A percentile compares a stretch with the other conserved stretches of the same genome.
Conservation (phyloP, 2,329 filamentous ascomycete genomes). For the Lasiodiplodia citricola region DNA sequence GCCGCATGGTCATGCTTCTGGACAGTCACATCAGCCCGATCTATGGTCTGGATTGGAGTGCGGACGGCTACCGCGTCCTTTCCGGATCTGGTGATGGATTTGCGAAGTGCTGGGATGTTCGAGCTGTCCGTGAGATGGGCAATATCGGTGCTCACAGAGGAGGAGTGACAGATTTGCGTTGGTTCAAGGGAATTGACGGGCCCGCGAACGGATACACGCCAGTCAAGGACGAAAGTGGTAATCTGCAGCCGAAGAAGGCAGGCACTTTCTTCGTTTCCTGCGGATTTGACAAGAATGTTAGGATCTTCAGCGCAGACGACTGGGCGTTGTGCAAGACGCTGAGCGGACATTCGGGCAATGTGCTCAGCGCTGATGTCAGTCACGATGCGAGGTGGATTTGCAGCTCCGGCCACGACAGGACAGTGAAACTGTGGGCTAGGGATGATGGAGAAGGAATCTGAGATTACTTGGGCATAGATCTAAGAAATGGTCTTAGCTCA, state of each 20-base stretch:
- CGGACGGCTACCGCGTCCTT: conserved; percentile 90
- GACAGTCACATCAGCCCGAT: conserved; percentile 94
- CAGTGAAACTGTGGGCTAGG: conserved; percentile 93
- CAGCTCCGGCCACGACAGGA: conserved; percentile 91
- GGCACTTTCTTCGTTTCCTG: conserved; percentile 90
- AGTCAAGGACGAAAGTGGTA: conserved; percentile 68
- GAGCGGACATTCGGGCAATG: conserved; percentile 88
- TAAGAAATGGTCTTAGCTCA: not conserved
- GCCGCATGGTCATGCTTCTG: conserved; percentile 92
- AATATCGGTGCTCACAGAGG: conserved; percentile 90
- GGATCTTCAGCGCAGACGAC: conserved; percentile 94
- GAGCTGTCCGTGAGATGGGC: conserved; percentile 82
- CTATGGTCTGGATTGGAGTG: conserved; percentile 89
- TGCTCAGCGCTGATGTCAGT: conserved; percentile 88
- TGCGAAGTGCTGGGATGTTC: conserved; percentile 97
- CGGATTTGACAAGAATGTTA: conserved; percentile 94
- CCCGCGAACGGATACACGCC: conserved; percentile 67
- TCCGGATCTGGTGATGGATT: conserved; percentile 92
- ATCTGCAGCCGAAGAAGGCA: conserved; percentile 73
- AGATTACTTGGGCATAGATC: not conserved
- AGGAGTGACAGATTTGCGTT: conserved; percentile 88
- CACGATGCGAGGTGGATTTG: conserved; percentile 89
- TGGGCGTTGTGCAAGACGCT: conserved; percentile 89
- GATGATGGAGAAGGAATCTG: conserved; percentile 67
- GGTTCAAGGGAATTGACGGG: conserved; percentile 89